phyloP scores from a whole-genome alignment of 257 asterid species.

The Solanum ossicruentum region DNA sequence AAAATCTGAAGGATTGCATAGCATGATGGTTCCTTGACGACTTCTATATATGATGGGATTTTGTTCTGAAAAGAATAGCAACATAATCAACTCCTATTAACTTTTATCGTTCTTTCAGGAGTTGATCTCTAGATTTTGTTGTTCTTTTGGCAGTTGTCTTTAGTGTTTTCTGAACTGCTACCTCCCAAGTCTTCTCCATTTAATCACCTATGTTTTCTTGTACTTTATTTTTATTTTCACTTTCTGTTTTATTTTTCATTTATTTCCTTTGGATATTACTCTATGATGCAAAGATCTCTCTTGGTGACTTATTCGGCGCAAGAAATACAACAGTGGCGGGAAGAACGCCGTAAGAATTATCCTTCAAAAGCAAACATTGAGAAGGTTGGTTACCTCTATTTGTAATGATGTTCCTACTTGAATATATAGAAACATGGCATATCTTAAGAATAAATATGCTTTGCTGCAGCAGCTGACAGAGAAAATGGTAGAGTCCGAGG shows the following conservation, averaged over 20 bases:
- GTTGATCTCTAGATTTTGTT: neutral
- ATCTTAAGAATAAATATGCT: neutral
- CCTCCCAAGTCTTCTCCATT: neutral
- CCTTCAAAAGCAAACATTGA: constrained; percentile 58
- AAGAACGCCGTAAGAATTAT: constrained; percentile 53
- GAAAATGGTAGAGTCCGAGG: constrained; percentile 30
- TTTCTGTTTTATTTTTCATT: constrained; percentile 4
- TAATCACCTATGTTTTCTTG: neutral
- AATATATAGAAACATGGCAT: neutral
- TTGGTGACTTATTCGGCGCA: constrained; percentile 50
- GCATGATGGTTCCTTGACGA: neutral
- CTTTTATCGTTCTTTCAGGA: neutral
- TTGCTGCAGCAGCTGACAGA: constrained; percentile 43
- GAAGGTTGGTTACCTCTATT: constrained; percentile 34
- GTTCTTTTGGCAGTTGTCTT: neutral
- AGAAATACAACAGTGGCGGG: constrained; percentile 89
- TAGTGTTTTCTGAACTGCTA: neutral
- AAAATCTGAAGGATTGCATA: neutral
- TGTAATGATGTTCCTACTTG: neutral
- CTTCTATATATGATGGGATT: neutral
- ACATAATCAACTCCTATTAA: neutral
- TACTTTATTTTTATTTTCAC: neutral
- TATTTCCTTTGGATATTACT: constrained; percentile 1
- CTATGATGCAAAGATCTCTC: constrained; percentile 26
- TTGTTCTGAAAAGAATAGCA: neutral